Percentiles rank a stretch among this genome's conserved stretches.
Conservation (phyloP, 1,139 yeast genomes). For the Geotrichum bryndzae region DNA sequence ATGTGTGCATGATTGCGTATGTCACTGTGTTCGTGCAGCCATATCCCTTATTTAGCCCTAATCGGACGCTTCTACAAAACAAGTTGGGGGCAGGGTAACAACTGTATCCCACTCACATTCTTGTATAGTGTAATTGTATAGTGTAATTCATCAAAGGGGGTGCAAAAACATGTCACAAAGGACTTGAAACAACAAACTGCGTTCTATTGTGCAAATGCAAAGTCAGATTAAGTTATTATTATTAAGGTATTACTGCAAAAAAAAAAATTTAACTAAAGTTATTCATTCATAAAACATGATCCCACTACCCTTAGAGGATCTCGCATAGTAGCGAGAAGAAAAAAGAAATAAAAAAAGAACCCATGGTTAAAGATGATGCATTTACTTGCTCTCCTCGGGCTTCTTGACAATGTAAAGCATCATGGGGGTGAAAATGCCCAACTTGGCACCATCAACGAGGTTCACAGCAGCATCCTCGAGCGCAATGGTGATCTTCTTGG, state of each 20-base stretch:
- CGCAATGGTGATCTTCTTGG: slow-evolving; percentile 83
- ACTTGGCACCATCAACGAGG: slow-evolving; percentile 87
- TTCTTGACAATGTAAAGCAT: slow-evolving; percentile 83
- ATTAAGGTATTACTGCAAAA: background rate
- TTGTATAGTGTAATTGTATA: too few species aligned
- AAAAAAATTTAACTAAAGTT: background rate
- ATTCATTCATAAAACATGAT: background rate
- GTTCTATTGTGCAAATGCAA: background rate
- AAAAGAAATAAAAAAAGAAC: background rate
- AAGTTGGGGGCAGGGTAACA: too few species aligned
- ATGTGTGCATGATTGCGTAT: too few species aligned
- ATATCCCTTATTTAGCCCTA: too few species aligned
- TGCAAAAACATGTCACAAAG: too few species aligned
- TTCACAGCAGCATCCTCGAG: slow-evolving; percentile 96
- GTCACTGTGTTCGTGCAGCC: too few species aligned
- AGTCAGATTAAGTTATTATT: background rate
- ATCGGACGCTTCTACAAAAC: too few species aligned
- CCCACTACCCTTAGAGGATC: background rate
- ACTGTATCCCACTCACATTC: too few species aligned
- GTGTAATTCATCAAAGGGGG: too few species aligned
- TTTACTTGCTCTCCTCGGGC: slow-evolving; percentile 41
- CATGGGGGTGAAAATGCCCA: slow-evolving; percentile 92
- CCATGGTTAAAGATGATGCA: background rate
- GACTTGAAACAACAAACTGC: too few species aligned
- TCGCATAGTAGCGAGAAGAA: background rate